phyloP scores from a whole-genome alignment of 345 rosid species.

The Carallia brachiata region DNA sequence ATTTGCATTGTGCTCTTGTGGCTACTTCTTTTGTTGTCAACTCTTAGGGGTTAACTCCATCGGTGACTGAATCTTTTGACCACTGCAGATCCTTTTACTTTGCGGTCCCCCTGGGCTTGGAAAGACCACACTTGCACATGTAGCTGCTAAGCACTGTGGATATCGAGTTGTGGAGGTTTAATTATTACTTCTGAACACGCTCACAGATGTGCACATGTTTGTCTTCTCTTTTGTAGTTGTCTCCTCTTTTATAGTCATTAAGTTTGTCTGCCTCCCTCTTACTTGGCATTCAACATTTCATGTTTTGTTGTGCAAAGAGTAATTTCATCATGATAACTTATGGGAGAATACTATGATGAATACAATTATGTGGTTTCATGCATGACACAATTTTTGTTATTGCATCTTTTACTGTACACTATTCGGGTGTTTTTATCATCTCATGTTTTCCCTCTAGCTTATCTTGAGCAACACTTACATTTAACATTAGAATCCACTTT shows the following conservation, averaged over 20 bases:
- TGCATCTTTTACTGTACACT: no score
- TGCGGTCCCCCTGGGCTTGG: slow-evolving; percentile 99
- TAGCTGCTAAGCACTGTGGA: slow-evolving; percentile 98
- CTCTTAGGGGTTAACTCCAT: slow-evolving; percentile 3
- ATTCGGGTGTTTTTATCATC: no score
- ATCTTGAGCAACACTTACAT: background rate
- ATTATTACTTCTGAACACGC: slow-evolving; percentile 2
- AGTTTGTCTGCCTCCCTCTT: slow-evolving; percentile 1
- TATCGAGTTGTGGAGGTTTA: slow-evolving; percentile 91
- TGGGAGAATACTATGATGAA: background rate
- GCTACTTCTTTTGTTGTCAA: slow-evolving; percentile 5
- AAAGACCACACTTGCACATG: slow-evolving; percentile 97
- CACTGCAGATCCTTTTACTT: slow-evolving; percentile 82
- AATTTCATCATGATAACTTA: slow-evolving; percentile 1
- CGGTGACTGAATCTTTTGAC: slow-evolving; percentile 15
- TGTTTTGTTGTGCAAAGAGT: slow-evolving; percentile 7
- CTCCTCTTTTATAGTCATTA: background rate
- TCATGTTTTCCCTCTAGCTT: background rate
- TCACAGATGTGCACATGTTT: no score
- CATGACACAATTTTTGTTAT: no score
- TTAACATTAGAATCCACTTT: background rate
- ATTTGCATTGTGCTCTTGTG: background rate
- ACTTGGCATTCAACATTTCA: background rate
- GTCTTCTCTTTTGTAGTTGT: no score
- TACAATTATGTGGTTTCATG: background rate